Conservation (phyloP, 2,329 filamentous ascomycete genomes). For the Apiospora sp. region DNA sequence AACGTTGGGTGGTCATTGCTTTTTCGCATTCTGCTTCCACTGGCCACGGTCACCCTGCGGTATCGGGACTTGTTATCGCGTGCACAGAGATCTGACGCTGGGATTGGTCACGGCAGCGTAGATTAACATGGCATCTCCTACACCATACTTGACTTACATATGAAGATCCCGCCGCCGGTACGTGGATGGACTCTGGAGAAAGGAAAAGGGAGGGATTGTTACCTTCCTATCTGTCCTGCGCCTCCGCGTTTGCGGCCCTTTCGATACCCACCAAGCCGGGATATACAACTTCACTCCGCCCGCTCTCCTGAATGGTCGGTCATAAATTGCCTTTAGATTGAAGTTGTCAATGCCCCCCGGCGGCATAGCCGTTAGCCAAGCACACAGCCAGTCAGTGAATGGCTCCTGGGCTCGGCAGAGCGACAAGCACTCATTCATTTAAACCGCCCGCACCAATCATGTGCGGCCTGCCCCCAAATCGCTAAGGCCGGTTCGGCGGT, state of each 20-base stretch:
- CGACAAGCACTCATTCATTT: constrained; percentile 9
- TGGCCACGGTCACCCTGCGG: background rate
- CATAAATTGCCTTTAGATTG: constrained; percentile 17
- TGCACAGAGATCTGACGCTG: background rate
- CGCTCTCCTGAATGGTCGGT: constrained; percentile 3
- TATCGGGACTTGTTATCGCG: constrained; percentile 14
- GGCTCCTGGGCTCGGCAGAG: background rate
- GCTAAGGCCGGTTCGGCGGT: background rate
- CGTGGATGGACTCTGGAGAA: background rate
- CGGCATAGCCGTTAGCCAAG: constrained; percentile 17
- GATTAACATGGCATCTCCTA: background rate
- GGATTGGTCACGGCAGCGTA: background rate
- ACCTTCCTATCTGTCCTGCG: constrained; percentile 23
- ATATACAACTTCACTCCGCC: constrained; percentile 12
- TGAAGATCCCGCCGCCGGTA: constrained; percentile 12
- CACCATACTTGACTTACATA: background rate
- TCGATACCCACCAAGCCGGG: constrained; percentile 16
- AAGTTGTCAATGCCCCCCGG: constrained; percentile 5
- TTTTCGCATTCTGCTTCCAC: constrained; percentile 17
- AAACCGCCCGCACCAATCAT: constrained; percentile 15
- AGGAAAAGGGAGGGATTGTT: background rate
- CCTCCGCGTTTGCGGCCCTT: constrained; percentile 19
- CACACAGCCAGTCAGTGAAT: background rate
- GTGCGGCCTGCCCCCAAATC: constrained; percentile 1
- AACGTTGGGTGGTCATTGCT: background rate